Conservation (phyloP, 306 rosid genomes). For the Gastrolobium bilobum region DNA sequence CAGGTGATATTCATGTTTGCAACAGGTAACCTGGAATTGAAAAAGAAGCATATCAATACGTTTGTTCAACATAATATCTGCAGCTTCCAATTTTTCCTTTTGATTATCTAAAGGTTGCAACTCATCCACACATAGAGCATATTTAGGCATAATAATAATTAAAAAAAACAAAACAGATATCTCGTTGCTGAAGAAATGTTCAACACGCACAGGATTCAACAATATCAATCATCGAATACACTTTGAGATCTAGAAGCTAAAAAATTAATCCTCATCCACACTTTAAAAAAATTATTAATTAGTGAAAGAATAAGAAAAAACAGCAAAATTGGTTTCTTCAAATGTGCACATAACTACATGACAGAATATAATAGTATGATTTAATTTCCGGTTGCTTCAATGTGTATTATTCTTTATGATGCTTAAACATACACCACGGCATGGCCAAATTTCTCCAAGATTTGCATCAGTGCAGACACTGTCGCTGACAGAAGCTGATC, state of each 20-base stretch:
- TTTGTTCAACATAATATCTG: conserved; percentile 2
- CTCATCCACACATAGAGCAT: conserved; percentile 31
- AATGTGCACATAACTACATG: conserved; percentile 11
- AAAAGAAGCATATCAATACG: conserved; percentile 44
- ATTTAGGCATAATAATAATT: background rate
- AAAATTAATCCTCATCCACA: background rate
- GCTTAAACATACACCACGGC: conserved; percentile 13
- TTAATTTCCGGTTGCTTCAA: conserved; percentile 17
- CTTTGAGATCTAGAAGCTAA: conserved; percentile 21
- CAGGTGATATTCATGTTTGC: conserved; percentile 97
- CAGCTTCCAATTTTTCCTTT: conserved; percentile 14
- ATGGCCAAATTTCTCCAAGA: conserved; percentile 3
- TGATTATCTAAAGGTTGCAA: conserved; percentile 24
- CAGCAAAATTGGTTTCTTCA: background rate
- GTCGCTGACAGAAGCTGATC: conserved; percentile 38
- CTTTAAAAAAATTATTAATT: background rate
- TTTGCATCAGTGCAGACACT: background rate
- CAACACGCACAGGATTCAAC: conserved; percentile 5
- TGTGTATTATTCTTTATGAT: conserved; percentile 1
- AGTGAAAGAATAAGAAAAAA: conserved; percentile 11
- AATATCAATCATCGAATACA: conserved; percentile 14
- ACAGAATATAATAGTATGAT: background rate
- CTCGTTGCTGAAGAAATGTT: conserved; percentile 5
- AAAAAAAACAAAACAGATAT: background rate
- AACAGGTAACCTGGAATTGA: conserved; percentile 77